Evolutionary conservation across 495 filamentous ascomycete species (phyloP).

Genomic region (Glutinoglossum americanum): DNA sequence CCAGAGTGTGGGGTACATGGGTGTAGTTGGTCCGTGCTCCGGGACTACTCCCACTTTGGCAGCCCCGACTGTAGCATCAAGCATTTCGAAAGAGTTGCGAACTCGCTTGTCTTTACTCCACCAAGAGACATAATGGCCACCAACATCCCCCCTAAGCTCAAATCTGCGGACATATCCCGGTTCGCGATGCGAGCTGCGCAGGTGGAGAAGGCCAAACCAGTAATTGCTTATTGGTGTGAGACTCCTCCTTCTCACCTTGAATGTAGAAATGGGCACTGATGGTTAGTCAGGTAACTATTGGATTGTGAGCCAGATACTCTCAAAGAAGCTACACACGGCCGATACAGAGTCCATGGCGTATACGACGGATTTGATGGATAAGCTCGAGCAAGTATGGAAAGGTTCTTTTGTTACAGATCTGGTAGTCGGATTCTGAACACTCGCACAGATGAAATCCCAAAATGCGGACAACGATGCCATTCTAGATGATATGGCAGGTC

Average conservation of each 20-base stretch:
- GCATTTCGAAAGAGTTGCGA: too few relatives aligned
- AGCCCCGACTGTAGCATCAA: too few relatives aligned
- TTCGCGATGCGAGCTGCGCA: conserved; percentile 69
- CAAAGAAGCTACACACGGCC: conserved; percentile 48
- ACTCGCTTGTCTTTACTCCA: too few relatives aligned
- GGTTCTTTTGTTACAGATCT: neutral
- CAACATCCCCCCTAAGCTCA: conserved; percentile 51
- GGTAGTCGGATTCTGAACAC: neutral
- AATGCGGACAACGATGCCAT: conserved; percentile 46
- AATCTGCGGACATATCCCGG: conserved; percentile 51
- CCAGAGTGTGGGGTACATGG: neutral
- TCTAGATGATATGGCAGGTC: conserved; percentile 62
- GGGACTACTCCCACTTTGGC: neutral
- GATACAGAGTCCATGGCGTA: conserved; percentile 57
- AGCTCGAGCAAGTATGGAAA: conserved; percentile 52
- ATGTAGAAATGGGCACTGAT: neutral
- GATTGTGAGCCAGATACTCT: conserved; percentile 79
- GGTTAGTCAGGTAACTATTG: conserved; percentile 55
- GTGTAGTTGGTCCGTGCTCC: neutral
- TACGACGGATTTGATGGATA: conserved; percentile 72
- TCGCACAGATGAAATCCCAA: conserved; percentile 38
- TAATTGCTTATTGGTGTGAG: conserved; percentile 84
- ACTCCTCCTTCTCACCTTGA: neutral
- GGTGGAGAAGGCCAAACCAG: conserved; percentile 62
- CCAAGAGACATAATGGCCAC: conserved; percentile 33